Conservation (phyloP, 441 rosid species). For the Jatropha multifida region DNA sequence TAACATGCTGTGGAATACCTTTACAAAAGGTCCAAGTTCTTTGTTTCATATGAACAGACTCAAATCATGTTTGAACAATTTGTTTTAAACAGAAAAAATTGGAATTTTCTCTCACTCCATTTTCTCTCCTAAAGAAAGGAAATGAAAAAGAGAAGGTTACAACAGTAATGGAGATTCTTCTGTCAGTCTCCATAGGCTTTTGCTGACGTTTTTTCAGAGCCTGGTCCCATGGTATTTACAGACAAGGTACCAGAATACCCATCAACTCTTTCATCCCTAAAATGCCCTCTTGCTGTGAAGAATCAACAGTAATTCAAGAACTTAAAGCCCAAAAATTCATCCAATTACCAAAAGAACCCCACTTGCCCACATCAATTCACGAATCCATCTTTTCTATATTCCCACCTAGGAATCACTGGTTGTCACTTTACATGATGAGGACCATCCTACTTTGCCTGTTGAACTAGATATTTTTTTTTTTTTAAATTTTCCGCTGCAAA, state of each 20-base stretch:
- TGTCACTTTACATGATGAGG: constrained; percentile 28
- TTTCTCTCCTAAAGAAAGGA: constrained; percentile 19
- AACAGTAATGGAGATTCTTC: constrained; percentile 62
- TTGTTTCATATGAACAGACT: constrained; percentile 50
- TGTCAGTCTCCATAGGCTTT: constrained; percentile 50
- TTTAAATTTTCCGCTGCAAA: background rate
- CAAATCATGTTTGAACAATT: constrained; percentile 41
- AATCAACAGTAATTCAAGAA: constrained; percentile 13
- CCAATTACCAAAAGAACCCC: constrained; percentile 32
- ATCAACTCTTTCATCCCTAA: constrained; percentile 27
- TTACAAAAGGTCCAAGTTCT: constrained; percentile 58
- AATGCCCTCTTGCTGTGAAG: constrained; percentile 20
- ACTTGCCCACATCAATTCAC: constrained; percentile 15
- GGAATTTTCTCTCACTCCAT: constrained; percentile 24
- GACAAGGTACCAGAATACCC: constrained; percentile 50
- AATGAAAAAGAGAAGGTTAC: constrained; percentile 43
- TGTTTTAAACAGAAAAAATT: constrained; percentile 38
- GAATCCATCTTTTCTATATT: constrained; percentile 26
- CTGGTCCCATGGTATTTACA: constrained; percentile 53
- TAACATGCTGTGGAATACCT: constrained; percentile 40
- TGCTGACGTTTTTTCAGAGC: constrained; percentile 49
- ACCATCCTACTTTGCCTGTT: constrained; percentile 14
- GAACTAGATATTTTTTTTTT: background rate
- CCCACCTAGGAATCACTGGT: constrained; percentile 27
- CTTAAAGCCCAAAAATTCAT: constrained; percentile 13